These are phyloP conservation scores for Syzygium syzygioides DNA, from an alignment of 441 rosid genomes.

Conservation along the genomic window DNA sequence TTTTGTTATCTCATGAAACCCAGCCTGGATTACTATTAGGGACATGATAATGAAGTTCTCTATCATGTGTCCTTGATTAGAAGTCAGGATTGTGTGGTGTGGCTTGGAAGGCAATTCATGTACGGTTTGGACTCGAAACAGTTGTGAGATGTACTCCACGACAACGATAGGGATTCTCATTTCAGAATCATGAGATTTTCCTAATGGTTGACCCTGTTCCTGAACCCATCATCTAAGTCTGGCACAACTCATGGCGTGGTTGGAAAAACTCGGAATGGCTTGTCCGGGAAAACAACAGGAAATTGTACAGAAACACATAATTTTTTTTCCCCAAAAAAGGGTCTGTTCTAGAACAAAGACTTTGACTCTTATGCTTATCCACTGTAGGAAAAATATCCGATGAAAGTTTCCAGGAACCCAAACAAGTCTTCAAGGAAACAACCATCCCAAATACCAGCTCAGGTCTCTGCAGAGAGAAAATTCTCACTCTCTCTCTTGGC, in stretches of 20 bases:
- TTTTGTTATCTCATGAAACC: neutral
- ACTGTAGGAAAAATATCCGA: neutral
- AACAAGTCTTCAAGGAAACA: neutral
- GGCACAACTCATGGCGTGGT: neutral
- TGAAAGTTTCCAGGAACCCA: neutral
- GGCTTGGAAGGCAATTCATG: neutral
- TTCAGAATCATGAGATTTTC: neutral
- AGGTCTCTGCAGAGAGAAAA: neutral
- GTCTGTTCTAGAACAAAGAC: neutral
- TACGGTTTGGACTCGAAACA: neutral
- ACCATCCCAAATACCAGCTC: neutral
- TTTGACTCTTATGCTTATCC: neutral
- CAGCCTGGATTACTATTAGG: neutral
- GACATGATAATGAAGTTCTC: neutral
- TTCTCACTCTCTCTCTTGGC: neutral
- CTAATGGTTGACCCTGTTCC: neutral
- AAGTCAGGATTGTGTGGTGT: neutral
- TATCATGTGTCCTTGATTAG: neutral
- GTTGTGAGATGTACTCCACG: neutral
- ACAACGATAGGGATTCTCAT: neutral
- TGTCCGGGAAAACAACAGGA: neutral
- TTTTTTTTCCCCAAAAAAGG: neutral
- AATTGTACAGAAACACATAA: neutral
- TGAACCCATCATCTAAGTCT: neutral
- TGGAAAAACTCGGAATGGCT: neutral